phyloP scores from a whole-genome alignment of 2,329 filamentous ascomycete genomes.

The Gaeumannomyces sp. region DNA sequence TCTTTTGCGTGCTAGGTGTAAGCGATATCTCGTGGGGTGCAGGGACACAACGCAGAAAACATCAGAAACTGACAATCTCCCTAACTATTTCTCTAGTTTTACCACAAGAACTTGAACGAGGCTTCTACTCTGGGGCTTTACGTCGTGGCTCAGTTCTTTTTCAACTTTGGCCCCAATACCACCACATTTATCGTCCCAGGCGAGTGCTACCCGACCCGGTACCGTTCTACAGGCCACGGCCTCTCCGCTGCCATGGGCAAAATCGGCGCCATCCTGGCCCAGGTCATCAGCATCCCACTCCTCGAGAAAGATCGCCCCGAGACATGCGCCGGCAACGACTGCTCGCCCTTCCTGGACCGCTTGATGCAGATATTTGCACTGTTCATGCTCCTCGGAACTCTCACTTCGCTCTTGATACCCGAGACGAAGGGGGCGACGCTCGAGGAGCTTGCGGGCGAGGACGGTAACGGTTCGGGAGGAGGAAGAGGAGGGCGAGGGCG shows the following conservation, averaged over 20 bases:
- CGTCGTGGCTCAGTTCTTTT: constrained; percentile 59
- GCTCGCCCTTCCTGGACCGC: constrained; percentile 59
- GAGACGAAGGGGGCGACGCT: constrained; percentile 71
- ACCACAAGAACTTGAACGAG: constrained; percentile 34
- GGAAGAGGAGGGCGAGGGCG: background rate
- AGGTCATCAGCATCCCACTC: constrained; percentile 58
- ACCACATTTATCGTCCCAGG: constrained; percentile 61
- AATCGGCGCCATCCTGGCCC: constrained; percentile 61
- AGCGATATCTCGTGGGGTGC: constrained; percentile 17
- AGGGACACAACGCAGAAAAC: background rate
- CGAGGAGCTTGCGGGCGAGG: constrained; percentile 63
- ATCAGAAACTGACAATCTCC: background rate
- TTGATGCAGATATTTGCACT: constrained; percentile 73
- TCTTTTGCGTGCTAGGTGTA: constrained; percentile 60
- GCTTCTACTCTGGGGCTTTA: constrained; percentile 53
- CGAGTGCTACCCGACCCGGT: constrained; percentile 59
- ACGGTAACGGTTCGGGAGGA: constrained; percentile 17
- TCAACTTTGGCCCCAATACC: constrained; percentile 60
- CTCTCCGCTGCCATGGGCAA: constrained; percentile 62
- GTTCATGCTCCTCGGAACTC: constrained; percentile 69
- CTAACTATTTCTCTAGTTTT: constrained; percentile 27
- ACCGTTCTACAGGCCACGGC: constrained; percentile 57
- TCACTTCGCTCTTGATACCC: constrained; percentile 66
- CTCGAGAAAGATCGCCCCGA: constrained; percentile 48
- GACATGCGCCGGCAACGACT: constrained; percentile 40